Conservation (phyloP, 2,329 filamentous ascomycete genomes). For the Sporothrix humicola region DNA sequence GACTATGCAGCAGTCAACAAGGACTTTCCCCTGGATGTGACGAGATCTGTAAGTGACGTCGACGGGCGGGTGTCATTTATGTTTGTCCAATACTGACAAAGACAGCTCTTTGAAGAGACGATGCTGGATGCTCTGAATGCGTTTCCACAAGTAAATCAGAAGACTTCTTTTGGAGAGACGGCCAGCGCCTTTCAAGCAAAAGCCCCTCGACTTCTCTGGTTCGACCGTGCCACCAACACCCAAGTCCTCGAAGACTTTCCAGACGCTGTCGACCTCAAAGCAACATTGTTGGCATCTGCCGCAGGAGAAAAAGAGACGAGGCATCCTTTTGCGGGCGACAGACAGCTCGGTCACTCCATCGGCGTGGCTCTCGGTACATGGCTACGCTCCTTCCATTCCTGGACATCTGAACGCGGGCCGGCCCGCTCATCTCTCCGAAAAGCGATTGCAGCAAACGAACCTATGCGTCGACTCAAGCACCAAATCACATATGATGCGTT, state of each 20-base stretch:
- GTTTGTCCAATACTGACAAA: background rate
- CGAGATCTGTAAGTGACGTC: conserved; percentile 43
- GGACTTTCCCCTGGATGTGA: conserved; percentile 46
- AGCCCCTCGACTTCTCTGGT: conserved; percentile 41
- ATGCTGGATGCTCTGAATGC: background rate
- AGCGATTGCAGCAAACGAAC: conserved; percentile 42
- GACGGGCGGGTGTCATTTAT: no score
- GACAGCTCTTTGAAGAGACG: background rate
- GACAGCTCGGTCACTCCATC: background rate
- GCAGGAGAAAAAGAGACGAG: conserved; percentile 36
- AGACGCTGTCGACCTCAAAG: conserved; percentile 45
- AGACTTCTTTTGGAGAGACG: background rate
- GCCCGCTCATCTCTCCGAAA: conserved; percentile 32
- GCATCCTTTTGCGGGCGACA: background rate
- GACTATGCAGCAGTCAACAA: conserved; percentile 45
- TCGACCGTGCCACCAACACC: conserved; percentile 44
- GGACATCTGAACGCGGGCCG: conserved; percentile 4
- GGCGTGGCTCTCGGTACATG: background rate
- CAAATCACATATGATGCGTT: conserved; percentile 48
- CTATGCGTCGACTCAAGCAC: conserved; percentile 49
- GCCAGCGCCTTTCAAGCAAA: background rate
- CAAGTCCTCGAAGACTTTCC: conserved; percentile 49
- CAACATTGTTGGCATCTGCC: conserved; percentile 41
- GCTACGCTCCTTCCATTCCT: conserved; percentile 12
- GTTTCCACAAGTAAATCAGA: background rate